Evolutionary conservation across 805 yeast species (phyloP).

Genomic region (Candida berthetii): DNA sequence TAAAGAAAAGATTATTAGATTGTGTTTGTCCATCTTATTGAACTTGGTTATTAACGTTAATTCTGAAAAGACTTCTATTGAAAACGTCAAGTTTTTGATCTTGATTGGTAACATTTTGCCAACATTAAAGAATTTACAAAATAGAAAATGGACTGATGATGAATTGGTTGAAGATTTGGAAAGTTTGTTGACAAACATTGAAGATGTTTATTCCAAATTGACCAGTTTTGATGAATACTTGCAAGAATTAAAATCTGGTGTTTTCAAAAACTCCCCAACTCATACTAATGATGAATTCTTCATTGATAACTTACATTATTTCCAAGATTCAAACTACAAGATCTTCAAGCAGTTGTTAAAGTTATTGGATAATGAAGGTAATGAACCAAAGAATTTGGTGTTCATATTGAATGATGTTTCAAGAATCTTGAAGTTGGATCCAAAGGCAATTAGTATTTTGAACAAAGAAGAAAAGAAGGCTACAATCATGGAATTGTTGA

Average conservation of each 20-base stretch:
- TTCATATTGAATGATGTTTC: conserved; percentile 66
- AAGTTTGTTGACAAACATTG: conserved; percentile 50
- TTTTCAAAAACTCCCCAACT: conserved; percentile 85
- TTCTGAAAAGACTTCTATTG: conserved; percentile 29
- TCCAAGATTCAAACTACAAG: conserved; percentile 75
- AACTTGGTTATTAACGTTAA: conserved; percentile 43
- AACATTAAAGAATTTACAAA: conserved; percentile 60
- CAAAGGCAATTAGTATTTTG: conserved; percentile 53
- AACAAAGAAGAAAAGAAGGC: conserved; percentile 60
- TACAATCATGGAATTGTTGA: conserved; percentile 79
- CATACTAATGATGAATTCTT: conserved; percentile 87
- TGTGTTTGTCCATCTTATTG: conserved; percentile 69
- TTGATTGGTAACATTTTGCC: conserved; percentile 73
- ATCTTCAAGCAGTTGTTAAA: conserved; percentile 56
- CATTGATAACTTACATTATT: conserved; percentile 72
- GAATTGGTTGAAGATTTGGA: conserved; percentile 75
- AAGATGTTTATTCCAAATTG: conserved; percentile 67
- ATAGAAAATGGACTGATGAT: conserved; percentile 92
- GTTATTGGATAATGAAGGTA: conserved; percentile 35
- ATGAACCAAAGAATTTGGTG: conserved; percentile 36
- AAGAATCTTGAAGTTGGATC: conserved; percentile 51
- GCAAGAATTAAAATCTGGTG: conserved; percentile 75
- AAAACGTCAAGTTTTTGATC: conserved; percentile 57
- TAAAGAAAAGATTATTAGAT: conserved; percentile 86
- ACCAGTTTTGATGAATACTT: conserved; percentile 91